Percentiles rank a stretch among this genome's conserved stretches.
Evolutionary conservation across 352 stramenopile species (phyloP).

Genomic region (Peronospora farinosa): DNA sequence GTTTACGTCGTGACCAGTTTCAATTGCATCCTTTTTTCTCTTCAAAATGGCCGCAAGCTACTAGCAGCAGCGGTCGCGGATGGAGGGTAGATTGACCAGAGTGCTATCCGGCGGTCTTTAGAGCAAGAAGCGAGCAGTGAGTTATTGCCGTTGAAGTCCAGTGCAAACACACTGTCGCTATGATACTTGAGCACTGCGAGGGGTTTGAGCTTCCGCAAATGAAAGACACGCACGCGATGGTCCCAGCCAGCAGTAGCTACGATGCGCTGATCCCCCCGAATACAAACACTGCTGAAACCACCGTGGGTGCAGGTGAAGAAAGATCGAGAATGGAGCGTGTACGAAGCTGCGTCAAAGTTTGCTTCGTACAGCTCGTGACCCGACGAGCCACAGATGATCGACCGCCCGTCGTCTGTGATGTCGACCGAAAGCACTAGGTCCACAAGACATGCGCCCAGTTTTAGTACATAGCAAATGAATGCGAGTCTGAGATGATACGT

Average conservation of each 20-base stretch:
- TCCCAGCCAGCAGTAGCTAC: conserved; percentile 78
- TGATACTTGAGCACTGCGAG: conserved; percentile 80
- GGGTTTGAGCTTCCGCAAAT: conserved; percentile 62
- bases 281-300: conserved; percentile 59
- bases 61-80: conserved; percentile 17
- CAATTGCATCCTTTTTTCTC: no score
- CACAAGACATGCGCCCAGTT: conserved; percentile 2
- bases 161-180: conserved; percentile 60
- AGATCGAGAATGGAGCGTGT: conserved; percentile 30
- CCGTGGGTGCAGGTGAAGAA: conserved; percentile 59
- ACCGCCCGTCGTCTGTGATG: conserved; percentile 42
- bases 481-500: conserved; percentile 12
- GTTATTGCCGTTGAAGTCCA: conserved; percentile 64
- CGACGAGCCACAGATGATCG: conserved; percentile 57
- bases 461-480: background rate
- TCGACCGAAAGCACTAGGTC: conserved; percentile 64
- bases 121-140: conserved; percentile 57
- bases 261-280: conserved; percentile 66
- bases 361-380: conserved; percentile 44
- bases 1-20: conserved; percentile 43
- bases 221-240: conserved; percentile 66
- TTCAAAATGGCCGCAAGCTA: conserved; percentile 33
- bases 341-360: conserved; percentile 38
- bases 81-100: conserved; percentile 74
- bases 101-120: conserved; percentile 72